phyloP scores from a whole-genome alignment of 148 eudicot genomes.

The Rhododendron vialii region DNA sequence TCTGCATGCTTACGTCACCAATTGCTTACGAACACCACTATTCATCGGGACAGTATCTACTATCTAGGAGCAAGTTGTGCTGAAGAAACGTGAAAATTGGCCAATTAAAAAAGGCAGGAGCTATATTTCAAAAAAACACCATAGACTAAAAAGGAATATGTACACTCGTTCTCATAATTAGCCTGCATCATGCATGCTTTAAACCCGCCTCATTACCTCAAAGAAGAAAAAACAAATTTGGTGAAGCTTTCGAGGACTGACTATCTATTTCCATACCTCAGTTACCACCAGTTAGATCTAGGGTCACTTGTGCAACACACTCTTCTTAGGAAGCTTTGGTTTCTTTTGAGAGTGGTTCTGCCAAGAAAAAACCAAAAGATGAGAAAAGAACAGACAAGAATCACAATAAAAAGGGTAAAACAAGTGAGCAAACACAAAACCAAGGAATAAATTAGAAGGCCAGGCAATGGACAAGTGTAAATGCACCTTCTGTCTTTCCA shows the following conservation, averaged over 20 bases:
- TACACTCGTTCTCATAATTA: neutral
- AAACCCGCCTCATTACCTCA: neutral
- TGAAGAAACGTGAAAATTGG: neutral
- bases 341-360: conserved; percentile 66
- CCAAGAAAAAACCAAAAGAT: neutral
- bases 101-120: neutral
- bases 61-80: neutral
- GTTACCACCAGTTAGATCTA: neutral
- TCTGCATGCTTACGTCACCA: neutral
- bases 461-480: neutral
- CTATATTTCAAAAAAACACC: neutral
- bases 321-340: conserved; percentile 53
- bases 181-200: neutral
- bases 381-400: neutral
- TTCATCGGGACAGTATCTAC: neutral
- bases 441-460: neutral
- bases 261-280: neutral
- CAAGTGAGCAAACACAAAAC: neutral
- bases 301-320: conserved; percentile 72
- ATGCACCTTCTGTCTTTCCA: conserved; percentile 75
- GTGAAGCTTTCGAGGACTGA: neutral
- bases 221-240: neutral
- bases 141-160: neutral
- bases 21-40: neutral
- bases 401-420: neutral